These are phyloP conservation scores for Aspergillus pseudotamarii DNA, from an alignment of 2,329 filamentous ascomycete species.

Conservation along the genomic window DNA sequence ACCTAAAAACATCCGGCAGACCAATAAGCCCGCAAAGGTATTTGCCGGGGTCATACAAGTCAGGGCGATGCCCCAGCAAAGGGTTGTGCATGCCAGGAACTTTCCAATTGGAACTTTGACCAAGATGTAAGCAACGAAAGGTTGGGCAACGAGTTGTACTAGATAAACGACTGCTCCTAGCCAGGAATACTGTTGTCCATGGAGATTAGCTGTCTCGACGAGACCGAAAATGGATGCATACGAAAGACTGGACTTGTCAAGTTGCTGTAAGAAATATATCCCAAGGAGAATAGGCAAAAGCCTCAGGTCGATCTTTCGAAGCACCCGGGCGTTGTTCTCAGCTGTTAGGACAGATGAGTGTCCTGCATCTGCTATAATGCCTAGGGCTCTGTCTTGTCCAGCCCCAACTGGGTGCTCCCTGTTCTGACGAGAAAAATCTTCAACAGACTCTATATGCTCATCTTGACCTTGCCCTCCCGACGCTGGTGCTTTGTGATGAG, in stretches of 20 bases:
- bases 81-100: slow-evolving; percentile 56
- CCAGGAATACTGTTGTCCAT: slow-evolving; percentile 59
- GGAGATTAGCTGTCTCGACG: slow-evolving; percentile 59
- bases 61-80: slow-evolving; percentile 57
- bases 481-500: slow-evolving; percentile 18
- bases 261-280: slow-evolving; percentile 65
- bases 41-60: slow-evolving; percentile 56
- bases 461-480: slow-evolving; percentile 24
- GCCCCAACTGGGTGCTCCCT: not conserved
- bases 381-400: slow-evolving; percentile 52
- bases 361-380: slow-evolving; percentile 51
- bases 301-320: slow-evolving; percentile 55
- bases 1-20: slow-evolving; percentile 59
- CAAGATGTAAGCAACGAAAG: slow-evolving; percentile 55
- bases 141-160: slow-evolving; percentile 58
- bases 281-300: slow-evolving; percentile 59
- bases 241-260: slow-evolving; percentile 64
- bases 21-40: slow-evolving; percentile 54
- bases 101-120: slow-evolving; percentile 65
- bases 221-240: slow-evolving; percentile 68
- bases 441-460: slow-evolving; percentile 33
- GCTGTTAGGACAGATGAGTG: slow-evolving; percentile 53
- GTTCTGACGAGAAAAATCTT: slow-evolving; percentile 8
- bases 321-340: slow-evolving; percentile 55
- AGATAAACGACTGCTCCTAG: slow-evolving; percentile 57